Evolutionary conservation across 192 early-diverging fungal genomes (phyloP), one percentile per base, ranked within the genome.

Genomic region (Physocladia obscura): DNA sequence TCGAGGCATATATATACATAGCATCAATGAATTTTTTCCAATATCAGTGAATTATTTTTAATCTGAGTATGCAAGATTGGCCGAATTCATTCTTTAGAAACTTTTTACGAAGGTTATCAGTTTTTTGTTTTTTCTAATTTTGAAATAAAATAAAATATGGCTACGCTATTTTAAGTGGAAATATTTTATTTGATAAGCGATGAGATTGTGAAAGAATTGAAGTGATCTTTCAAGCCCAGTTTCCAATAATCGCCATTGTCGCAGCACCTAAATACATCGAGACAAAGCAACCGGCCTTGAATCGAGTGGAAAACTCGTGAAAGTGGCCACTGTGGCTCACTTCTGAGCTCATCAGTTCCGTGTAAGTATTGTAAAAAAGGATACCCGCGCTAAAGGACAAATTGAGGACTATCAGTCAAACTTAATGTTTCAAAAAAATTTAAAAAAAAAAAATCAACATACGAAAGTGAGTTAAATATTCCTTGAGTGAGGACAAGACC

Each of bases 331-430:
- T 85, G 24, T 82, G 69, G 4, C 84, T 84, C 61, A 94, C 81
- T 65, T 94, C 91, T 24, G 82, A 76, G 3, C 85, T 81, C 60
- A 94, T 87, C 51, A 95, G 71, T 49, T 92, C 87, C 26, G 89
- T 88, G 38, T 91, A 77, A 1, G 90, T 85, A 50, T 82, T 90
- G 74, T 92, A 93, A 24, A 95, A 77, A n/a, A 95, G 73, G 27
- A 93, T 93, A 11, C 92, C 92, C 0, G 91, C 88, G 3, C 26
- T 57, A 11, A 15, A 6, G n/a, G n/a, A n/a, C n/a, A n/a, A n/a
- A n/a, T n/a, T n/a, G 6, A 54, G 52, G 26, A 54, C 8, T 54
- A 54, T 54, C 22, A 11, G n/a, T 22, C 52, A 15, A 11, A 54
- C 6, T 54, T 22, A 54, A 6, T 15, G 44, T 11, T n/a, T 47